Base-by-base conservation (phyloP, 2,329 filamentous ascomycete species). In the Neonectria faginata region DNA sequence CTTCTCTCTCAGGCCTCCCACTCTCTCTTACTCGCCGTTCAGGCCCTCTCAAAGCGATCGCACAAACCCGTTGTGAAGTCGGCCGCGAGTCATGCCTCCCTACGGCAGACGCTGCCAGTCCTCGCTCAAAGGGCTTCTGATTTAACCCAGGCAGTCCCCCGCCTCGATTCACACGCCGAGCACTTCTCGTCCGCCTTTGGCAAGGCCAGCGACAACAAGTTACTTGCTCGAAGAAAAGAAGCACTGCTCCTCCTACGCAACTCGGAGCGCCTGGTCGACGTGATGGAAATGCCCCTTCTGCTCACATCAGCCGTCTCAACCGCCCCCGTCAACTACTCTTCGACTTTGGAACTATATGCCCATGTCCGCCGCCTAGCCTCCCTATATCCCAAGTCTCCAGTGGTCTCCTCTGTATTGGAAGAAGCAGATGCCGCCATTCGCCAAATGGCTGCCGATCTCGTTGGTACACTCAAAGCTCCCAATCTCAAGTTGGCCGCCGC, bases 371-470 rank as follows among this genome's bases (percentile, higher is more conserved):
- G 96, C 8, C 84, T 99, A 6, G 89, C 94, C 65, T 88, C 89
- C 0, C 83, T 98, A 29, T 97, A 97, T 76, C 92, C 94, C 0
- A 84, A 90, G 57, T 97, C 94, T 0, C 82, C 87, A 0, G 83
- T 98, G 47, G 86, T 98, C 27, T 84, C 84, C 18, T 90, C 91
- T 25, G 90, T 98, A 20, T 85, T 89, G 10, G 76, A 81, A 2
- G 93, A 97, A 76, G 92, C 95, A 10, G 93, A 97, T 72, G 89
- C 89, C 57, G 92, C 93, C 41, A 97, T 98, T 86, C 92, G 92
- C 73, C 89, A 92, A 62, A 93, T 98, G 88, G 93, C 93, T 0
- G 89, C 90, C 9, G 94, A 96, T 71, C 87, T 99, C 5, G 91
- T 99, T 62, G 82, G 85, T 10, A 90, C 91, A 10, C 85, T 99